These are phyloP conservation scores for Neotropicomus parvogracilis DNA, from an alignment of 1,284 basidiomycete genomes.

Conservation along the genomic window DNA sequence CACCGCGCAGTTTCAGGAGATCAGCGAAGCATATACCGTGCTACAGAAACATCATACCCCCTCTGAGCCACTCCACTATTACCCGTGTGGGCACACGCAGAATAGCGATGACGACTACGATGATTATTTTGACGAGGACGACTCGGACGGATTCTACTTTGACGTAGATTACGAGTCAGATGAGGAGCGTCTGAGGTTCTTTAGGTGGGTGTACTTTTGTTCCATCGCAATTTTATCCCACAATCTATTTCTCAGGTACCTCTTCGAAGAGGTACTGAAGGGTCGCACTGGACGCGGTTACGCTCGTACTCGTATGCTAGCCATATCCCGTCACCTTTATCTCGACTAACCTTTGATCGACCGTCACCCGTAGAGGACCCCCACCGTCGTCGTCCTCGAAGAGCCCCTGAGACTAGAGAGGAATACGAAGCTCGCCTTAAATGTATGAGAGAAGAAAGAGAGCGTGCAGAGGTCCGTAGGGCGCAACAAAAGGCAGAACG, in stretches of 20 bases:
- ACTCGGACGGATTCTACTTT: constrained; percentile 35
- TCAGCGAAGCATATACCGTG: constrained; percentile 64
- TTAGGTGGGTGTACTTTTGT: constrained; percentile 33
- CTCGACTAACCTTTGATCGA: constrained; percentile 9
- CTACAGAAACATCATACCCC: constrained; percentile 51
- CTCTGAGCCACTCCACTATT: constrained; percentile 24
- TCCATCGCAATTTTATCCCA: constrained; percentile 2
- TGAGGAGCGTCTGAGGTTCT: constrained; percentile 40
- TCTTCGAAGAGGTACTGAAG: constrained; percentile 46
- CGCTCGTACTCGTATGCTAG: constrained; percentile 24
- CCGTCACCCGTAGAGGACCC: constrained; percentile 18
- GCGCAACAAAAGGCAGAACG: constrained; percentile 47
- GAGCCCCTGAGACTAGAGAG: constrained; percentile 42
- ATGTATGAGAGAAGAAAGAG: constrained; percentile 48
- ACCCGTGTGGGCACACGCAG: constrained; percentile 12
- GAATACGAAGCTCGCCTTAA: constrained; percentile 52
- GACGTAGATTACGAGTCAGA: constrained; percentile 35
- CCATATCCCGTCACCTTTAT: constrained; percentile 1
- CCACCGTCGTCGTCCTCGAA: constrained; percentile 14
- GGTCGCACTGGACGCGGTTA: constrained; percentile 34
- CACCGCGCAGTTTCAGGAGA: constrained; percentile 61
- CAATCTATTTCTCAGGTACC: constrained; percentile 34
- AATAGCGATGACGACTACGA: constrained; percentile 27
- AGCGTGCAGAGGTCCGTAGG: constrained; percentile 49
- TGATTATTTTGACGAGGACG: constrained; percentile 35